phyloP scores from a whole-genome alignment of 2,329 filamentous ascomycete genomes.

The Xylariales sp. region DNA sequence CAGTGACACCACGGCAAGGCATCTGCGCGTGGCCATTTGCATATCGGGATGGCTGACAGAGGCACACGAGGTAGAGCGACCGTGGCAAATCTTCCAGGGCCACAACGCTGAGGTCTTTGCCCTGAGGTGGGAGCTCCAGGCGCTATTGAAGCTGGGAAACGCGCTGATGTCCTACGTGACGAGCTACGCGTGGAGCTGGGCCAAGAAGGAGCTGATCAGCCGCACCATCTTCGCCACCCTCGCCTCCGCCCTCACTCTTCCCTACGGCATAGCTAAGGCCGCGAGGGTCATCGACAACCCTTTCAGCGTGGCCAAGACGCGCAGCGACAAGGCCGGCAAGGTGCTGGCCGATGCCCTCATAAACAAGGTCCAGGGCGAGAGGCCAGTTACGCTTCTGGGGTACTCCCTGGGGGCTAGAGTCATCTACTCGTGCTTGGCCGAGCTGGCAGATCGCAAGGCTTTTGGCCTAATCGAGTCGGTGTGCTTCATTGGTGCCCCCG shows the following conservation, averaged over 20 bases:
- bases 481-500: slow-evolving; percentile 77
- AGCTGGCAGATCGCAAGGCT: slow-evolving; percentile 70
- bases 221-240: slow-evolving; percentile 51
- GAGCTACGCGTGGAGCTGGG: slow-evolving; percentile 76
- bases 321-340: slow-evolving; percentile 68
- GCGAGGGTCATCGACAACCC: slow-evolving; percentile 77
- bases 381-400: slow-evolving; percentile 75
- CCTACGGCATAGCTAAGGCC: slow-evolving; percentile 59
- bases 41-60: slow-evolving; percentile 79
- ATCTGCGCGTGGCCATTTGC: slow-evolving; percentile 75
- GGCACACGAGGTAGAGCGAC: slow-evolving; percentile 65
- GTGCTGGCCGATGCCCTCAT: slow-evolving; percentile 78
- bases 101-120: slow-evolving; percentile 74
- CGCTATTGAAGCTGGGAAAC: slow-evolving; percentile 72
- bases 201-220: slow-evolving; percentile 48
- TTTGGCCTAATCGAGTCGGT: slow-evolving; percentile 83
- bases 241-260: slow-evolving; percentile 54
- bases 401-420: slow-evolving; percentile 79
- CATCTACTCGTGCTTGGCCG: slow-evolving; percentile 76
- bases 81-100: slow-evolving; percentile 70
- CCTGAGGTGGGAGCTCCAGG: slow-evolving; percentile 76
- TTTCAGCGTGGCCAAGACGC: slow-evolving; percentile 71
- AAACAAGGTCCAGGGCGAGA: slow-evolving; percentile 77
- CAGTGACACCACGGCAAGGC: slow-evolving; percentile 53
- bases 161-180: slow-evolving; percentile 75